Evolutionary conservation across 306 rosid genomes (phyloP), one percentile per base, ranked within the genome.

Genomic region (Casuarina equisetifolia): DNA sequence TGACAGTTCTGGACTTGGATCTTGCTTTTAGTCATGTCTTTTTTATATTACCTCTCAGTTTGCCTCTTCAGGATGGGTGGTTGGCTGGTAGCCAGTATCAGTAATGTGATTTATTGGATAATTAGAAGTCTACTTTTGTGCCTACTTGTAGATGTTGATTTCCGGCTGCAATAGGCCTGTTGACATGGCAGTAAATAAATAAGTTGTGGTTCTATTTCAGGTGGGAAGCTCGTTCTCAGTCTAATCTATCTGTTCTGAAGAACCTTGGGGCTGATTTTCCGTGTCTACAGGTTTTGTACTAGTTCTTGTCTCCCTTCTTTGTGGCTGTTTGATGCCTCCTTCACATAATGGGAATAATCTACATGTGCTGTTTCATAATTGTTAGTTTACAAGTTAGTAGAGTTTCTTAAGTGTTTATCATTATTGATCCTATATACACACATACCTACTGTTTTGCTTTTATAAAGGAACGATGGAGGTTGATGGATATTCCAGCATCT

Each of bases 161-260:
- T 74, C 42, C 54, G 43, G 62, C 63, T 78, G 71, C 25, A 6
- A 78, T 32, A 63, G 74, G 52, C 43, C 53, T 76, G 36, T 20
- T 76, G 19, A 68, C 51, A 80, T 61, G 25, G 64, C 4, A 64
- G 72, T 73, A 44, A 42, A 40, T 71, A 19, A 59, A 71, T 71
- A 51, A 69, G 32, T 77, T 90, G 71, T 77, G 48, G 66, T 55
- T 25, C 32, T 67, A 2, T 39, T 81, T 61, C 70, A 94, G 98
- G 83, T 94, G 98, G 97, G 89, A 89, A 78, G 81, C 75, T 77
- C 98, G 98, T 58, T 94, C 97, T 0, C 88, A 82, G 39, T 75
- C 96, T 16, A 78, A 89, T 85, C 80, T 90, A 78, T 62, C 78
- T 4, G 84, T 88, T 82, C 89, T 94, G 71, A 89, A 83, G 86